Evolutionary conservation across 1,284 basidiomycete species (phyloP), one percentile per base, ranked within the genome.

Genomic region (Neolentinus lepideus): DNA sequence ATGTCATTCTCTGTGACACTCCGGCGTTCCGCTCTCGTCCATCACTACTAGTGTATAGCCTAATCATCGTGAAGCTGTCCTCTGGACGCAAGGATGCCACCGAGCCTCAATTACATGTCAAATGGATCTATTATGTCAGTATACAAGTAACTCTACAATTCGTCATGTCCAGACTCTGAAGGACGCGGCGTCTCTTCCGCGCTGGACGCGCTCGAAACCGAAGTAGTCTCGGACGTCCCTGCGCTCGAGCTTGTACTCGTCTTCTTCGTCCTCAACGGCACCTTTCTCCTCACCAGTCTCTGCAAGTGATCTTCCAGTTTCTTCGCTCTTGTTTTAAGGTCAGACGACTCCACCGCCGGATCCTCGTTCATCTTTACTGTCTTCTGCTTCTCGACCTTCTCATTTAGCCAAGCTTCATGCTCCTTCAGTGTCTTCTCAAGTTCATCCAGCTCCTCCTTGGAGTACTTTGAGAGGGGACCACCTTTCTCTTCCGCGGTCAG

Each of bases 261-360:
- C 67, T 76, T 79, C 72, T 77, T 81, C 64, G 69, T 67, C 57
- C 75, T 73, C 64, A 76, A 78, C 1, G 88, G 84, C 51, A 75
- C 71, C 71, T 83, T 89, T 67, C 86, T 76, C 73, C 75, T 85
- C 63, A 77, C 77, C 61, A 92, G 65, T 67, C 77, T 83, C 66
- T 80, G 79, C 69, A 94, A 73, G 57, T 85, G 84, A 53, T 74
- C 79, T 75, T 94, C 91, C 33, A 98, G 72, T 48, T 80, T 80
- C 76, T 87, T 90, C 47, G 89, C 89, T 54, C 85, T 77, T 57
- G 84, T 83, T 69, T 87, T 86, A 80, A 97, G 84, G 70, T 96
- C 93, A 62, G 75, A 80, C 53, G 85, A 86, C 66, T 86, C 79
- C 48, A 97, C 81, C 21, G 88, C 86, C 0, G 93, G 92, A 65